phyloP scores from a whole-genome alignment of 2,329 filamentous ascomycete genomes.

The Cercospora sesami region DNA sequence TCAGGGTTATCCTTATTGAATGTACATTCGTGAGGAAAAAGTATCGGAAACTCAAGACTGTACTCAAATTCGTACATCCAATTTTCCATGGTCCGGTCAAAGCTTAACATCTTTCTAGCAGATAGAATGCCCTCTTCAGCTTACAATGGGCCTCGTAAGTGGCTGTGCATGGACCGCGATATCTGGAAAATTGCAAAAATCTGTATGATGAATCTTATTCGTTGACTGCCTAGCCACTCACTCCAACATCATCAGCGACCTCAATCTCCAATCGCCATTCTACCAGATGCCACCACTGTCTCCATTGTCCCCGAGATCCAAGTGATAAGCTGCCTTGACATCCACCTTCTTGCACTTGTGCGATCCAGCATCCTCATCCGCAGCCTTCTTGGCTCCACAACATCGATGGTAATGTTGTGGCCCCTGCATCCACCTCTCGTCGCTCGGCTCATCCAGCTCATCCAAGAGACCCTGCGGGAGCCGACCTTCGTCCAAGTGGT shows the following conservation, averaged over 20 bases:
- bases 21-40: too few relatives aligned
- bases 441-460: neutral
- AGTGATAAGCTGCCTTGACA: neutral
- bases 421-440: neutral
- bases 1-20: too few relatives aligned
- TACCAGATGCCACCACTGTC: neutral
- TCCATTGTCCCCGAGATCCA: neutral
- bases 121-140: too few relatives aligned
- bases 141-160: too few relatives aligned
- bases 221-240: neutral
- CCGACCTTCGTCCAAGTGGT: neutral
- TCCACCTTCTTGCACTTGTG: neutral
- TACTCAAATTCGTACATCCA: too few relatives aligned
- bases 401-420: neutral
- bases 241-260: neutral
- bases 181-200: too few relatives aligned
- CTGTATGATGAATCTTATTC: too few relatives aligned
- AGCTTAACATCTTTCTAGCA: too few relatives aligned
- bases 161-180: too few relatives aligned
- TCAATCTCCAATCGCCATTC: neutral
- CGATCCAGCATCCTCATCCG: neutral
- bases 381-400: conserved; percentile 10
- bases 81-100: too few relatives aligned
- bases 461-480: neutral
- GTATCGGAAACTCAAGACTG: too few relatives aligned